Base-by-base conservation (phyloP, 352 stramenopile species). In the Aphanomyces euteiches region DNA sequence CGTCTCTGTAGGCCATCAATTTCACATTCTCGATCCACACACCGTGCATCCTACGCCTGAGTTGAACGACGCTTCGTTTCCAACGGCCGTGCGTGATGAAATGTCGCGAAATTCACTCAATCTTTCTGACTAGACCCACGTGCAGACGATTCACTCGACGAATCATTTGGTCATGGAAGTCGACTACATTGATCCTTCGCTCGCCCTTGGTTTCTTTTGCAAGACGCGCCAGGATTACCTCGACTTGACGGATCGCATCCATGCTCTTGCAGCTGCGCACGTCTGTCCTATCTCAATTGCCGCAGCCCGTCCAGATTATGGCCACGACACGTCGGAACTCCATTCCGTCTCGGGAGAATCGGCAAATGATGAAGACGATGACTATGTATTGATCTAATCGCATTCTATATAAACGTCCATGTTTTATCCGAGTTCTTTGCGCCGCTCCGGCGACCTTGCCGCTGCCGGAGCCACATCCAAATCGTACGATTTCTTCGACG, bases 161-260 rank as follows among this genome's bases (percentile, higher is more conserved):
- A 65, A 74, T 38, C 84, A 80, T 72, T 68, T 90, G 69, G 86
- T 88, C 72, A 95, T 96, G 79, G 82, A 85, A 57, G 79, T 97
- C 45, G 81, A 85, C 34, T 86, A 84, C 43, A 95, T 98, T 70
- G 95, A 98, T 83, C 93, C 95, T 21, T 98, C 90, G 45, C 81
- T 98, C 47, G 93, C 95, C 17, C 78, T 98, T 48, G 93, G 90
- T 3, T 98, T 98, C 77, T 88, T 98, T 53, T 97, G 93, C 71
- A 77, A 87, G 38, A 84, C 88, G 41, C 79, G 82, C 10, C 61
- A 76, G 13, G 87, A 96, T 56, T 93, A 91, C 48, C 38, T 78
- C 56, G 84, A 93, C 66, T 90, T 93, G 41, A 83, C 81, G 68
- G 19, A 69, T 5, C 80, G 82, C 56, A 79, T 90, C 37, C 68